A percentile compares a stretch with the other conserved stretches of the same genome.
Conservation (phyloP, 495 filamentous ascomycete genomes). For the Tuber borchii region DNA sequence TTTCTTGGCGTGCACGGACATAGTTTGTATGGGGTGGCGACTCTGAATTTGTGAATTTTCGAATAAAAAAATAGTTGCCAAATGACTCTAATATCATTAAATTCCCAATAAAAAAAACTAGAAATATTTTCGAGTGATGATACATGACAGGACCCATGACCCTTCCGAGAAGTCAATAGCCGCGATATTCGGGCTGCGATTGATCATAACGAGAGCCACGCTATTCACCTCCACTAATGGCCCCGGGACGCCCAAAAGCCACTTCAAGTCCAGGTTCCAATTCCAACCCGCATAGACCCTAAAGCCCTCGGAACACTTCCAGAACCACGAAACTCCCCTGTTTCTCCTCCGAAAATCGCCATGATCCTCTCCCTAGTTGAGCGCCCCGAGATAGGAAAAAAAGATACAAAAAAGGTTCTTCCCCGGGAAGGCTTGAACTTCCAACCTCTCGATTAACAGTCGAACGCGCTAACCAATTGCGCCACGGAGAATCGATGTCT, state of each 20-base stretch:
- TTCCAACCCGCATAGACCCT: background rate
- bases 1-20: no score
- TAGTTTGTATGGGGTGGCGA: no score
- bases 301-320: background rate
- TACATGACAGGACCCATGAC: background rate
- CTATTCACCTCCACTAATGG: background rate
- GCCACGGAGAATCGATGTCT: constrained; percentile 41
- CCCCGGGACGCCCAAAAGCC: background rate
- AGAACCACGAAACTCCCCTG: background rate
- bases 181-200: background rate
- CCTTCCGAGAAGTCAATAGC: background rate
- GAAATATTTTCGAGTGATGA: background rate
- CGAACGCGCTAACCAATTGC: constrained; percentile 50
- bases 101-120: background rate
- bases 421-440: constrained; percentile 48
- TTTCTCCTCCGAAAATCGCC: background rate
- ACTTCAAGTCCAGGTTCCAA: background rate
- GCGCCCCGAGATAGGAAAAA: background rate
- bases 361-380: background rate
- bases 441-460: constrained; percentile 52
- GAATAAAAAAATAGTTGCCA: no score
- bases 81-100: no score
- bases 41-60: no score
- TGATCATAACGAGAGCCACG: background rate
- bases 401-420: constrained; percentile 6